A percentile compares a stretch with the other conserved stretches of the same genome.
phyloP scores from a whole-genome alignment of 768 basidiomycete species.

The Tephrocybe sp. region DNA sequence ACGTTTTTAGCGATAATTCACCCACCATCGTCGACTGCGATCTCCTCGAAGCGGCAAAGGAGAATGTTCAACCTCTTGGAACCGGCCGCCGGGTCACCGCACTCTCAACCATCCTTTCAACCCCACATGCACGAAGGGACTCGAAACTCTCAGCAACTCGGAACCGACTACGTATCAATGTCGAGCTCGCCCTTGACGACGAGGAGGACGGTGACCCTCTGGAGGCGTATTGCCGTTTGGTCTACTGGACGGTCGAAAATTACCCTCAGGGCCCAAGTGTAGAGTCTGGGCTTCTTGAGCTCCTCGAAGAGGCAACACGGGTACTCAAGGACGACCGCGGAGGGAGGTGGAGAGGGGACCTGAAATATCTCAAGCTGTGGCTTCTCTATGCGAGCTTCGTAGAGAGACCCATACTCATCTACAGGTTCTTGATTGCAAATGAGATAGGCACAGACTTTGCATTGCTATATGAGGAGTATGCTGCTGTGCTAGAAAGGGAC shows the following conservation, averaged over 20 bases:
- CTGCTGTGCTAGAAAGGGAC: slow-evolving; percentile 77
- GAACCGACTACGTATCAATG: slow-evolving; percentile 67
- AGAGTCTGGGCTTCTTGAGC: slow-evolving; percentile 87
- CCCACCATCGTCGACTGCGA: slow-evolving; percentile 74
- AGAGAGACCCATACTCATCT: slow-evolving; percentile 86
- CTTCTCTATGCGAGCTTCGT: slow-evolving; percentile 90
- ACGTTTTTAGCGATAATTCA: slow-evolving; percentile 42
- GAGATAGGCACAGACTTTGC: slow-evolving; percentile 85
- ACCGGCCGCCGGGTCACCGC: slow-evolving; percentile 79
- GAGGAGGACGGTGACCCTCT: slow-evolving; percentile 81
- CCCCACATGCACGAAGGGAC: slow-evolving; percentile 77
- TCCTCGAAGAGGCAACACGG: slow-evolving; percentile 90
- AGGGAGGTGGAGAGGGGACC: slow-evolving; percentile 73
- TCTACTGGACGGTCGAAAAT: slow-evolving; percentile 92
- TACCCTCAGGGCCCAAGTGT: slow-evolving; percentile 92
- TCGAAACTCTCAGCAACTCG: slow-evolving; percentile 65
- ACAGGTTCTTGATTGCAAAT: slow-evolving; percentile 85
- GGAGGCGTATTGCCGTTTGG: slow-evolving; percentile 82
- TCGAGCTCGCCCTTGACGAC: slow-evolving; percentile 77
- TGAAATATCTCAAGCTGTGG: slow-evolving; percentile 94
- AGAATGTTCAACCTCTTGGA: slow-evolving; percentile 84
- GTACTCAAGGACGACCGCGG: slow-evolving; percentile 76
- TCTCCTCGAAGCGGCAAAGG: slow-evolving; percentile 79
- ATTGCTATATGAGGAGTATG: slow-evolving; percentile 91
- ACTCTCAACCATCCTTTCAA: slow-evolving; percentile 69